A percentile compares a stretch with the other conserved stretches of the same genome.
phyloP scores from a whole-genome alignment of 2,329 filamentous ascomycete species.

The Diplocarpon rosae region DNA sequence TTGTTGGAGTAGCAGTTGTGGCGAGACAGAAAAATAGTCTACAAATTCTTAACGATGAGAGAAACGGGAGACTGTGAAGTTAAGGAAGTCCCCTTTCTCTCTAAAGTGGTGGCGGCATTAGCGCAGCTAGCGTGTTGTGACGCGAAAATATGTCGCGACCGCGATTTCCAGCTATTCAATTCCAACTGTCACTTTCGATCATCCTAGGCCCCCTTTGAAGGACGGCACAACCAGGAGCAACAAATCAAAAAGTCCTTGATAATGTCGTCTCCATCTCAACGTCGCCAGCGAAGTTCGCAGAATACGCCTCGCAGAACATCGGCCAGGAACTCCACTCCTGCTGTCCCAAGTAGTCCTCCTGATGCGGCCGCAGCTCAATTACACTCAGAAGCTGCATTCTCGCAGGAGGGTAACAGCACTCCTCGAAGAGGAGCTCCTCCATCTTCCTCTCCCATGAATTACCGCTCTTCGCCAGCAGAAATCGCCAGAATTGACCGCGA shows the following conservation, averaged over 20 bases:
- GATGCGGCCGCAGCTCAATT: slow-evolving; percentile 27
- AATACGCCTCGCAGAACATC: slow-evolving; percentile 47
- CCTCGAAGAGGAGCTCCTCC: slow-evolving; percentile 38
- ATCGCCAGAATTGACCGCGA: slow-evolving; percentile 30
- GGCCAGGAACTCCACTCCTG: slow-evolving; percentile 34
- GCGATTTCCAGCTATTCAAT: too few relatives aligned
- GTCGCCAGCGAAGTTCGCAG: slow-evolving; percentile 44
- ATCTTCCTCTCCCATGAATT: slow-evolving; percentile 79
- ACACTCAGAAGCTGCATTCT: slow-evolving; percentile 27
- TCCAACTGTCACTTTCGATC: background rate
- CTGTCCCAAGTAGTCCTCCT: slow-evolving; percentile 39
- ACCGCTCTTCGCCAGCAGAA: slow-evolving; percentile 48
- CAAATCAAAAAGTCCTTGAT: slow-evolving; percentile 9
- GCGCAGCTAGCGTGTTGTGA: too few relatives aligned
- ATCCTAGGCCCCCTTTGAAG: background rate
- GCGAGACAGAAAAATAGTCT: too few relatives aligned
- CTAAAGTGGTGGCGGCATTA: too few relatives aligned
- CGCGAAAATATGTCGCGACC: too few relatives aligned
- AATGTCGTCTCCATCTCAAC: slow-evolving; percentile 53
- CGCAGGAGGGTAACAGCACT: slow-evolving; percentile 29
- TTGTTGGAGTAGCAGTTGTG: too few relatives aligned
- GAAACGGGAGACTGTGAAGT: too few relatives aligned
- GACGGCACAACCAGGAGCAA: background rate
- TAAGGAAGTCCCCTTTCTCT: too few relatives aligned
- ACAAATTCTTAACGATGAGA: too few relatives aligned